These are phyloP conservation scores for Erythrobasidium yunnanense DNA, from an alignment of 768 basidiomycete genomes.

Conservation along the genomic window DNA sequence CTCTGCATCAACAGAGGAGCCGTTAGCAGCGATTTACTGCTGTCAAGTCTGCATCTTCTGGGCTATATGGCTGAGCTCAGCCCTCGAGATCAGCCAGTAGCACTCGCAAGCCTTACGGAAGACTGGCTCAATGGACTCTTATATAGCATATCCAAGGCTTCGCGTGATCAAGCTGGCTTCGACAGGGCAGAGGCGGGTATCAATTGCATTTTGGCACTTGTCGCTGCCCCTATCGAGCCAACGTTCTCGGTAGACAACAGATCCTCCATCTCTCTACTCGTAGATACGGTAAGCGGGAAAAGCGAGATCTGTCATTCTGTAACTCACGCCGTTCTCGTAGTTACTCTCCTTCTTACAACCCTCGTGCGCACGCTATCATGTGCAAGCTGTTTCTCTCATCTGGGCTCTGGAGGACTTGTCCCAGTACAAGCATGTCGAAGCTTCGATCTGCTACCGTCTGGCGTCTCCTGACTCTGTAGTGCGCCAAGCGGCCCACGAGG, in stretches of 20 bases:
- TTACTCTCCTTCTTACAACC: slow-evolving; percentile 60
- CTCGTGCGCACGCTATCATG: slow-evolving; percentile 57
- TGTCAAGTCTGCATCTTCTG: not conserved
- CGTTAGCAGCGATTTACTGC: not conserved
- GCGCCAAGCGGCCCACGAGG: slow-evolving; percentile 59
- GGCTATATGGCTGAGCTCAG: slow-evolving; percentile 7
- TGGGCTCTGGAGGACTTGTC: slow-evolving; percentile 63
- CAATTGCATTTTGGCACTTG: slow-evolving; percentile 51
- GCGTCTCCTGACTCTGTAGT: slow-evolving; percentile 48
- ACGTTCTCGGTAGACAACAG: slow-evolving; percentile 52
- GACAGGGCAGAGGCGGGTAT: slow-evolving; percentile 56
- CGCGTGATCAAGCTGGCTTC: slow-evolving; percentile 49
- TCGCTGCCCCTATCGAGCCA: slow-evolving; percentile 49
- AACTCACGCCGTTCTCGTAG: slow-evolving; percentile 40
- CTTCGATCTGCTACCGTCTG: slow-evolving; percentile 65
- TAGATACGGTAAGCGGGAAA: slow-evolving; percentile 45
- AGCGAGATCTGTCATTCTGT: not conserved
- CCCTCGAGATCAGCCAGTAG: slow-evolving; percentile 40
- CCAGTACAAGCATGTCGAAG: slow-evolving; percentile 57
- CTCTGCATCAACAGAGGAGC: not conserved
- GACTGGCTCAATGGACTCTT: slow-evolving; percentile 56
- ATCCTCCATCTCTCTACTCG: slow-evolving; percentile 52
- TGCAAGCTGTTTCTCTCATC: slow-evolving; percentile 65
- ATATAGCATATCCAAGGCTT: slow-evolving; percentile 45
- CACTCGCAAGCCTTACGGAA: slow-evolving; percentile 53